Evolutionary conservation across 2,329 filamentous ascomycete species (phyloP), one percentile per base, ranked within the genome.

Genomic region (Elsinoe fawcettii): DNA sequence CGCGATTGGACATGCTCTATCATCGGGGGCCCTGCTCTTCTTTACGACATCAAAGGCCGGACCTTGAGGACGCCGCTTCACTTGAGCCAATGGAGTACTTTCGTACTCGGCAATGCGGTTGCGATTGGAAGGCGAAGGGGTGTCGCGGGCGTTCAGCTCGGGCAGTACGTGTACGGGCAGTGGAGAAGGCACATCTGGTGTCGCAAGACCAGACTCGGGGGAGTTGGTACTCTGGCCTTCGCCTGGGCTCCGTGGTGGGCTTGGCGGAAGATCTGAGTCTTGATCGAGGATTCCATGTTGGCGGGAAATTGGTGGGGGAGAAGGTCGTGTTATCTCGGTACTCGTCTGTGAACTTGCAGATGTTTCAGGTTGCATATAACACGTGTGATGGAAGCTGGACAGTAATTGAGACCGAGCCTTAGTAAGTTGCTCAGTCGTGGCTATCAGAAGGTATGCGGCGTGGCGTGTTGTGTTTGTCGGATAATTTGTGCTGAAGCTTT

Each of bases 31-130:
- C 53, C 73, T 68, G 5, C 68, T 67, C 62, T 73, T 76, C 67
- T 75, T 75, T 58, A 79, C 71, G 18, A 82, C 74, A 64, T 78
- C 78, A 61, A 83, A 82, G 14, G 69, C 71, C 58, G 74, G 73
- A 2, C 76, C 74, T 59, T 75, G 71, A 23, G 34, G n/a, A 58
- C 66, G 71, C 62, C 67, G 74, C 62, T 64, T 73, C 59, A 65
- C 70, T 25, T 69, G 66, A 51, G 66, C 67, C 20, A 66, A 64
- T 47, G 72, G 68, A 32, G 73, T 73, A 66, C 75, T 75, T 63
- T 83, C 81, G 69, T 84, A 79, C 65, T 82, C 77, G 47, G 70
- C 74, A 62, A 82, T 77, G 57, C 76, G 74, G 66, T 78, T 77
- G 55, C 72, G 61, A 47, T 54, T 70, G 34, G 75, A 72, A n/a